Evolutionary conservation across 1,284 basidiomycete genomes (phyloP).

Genomic region (Exobasidium cylindrosporum): DNA sequence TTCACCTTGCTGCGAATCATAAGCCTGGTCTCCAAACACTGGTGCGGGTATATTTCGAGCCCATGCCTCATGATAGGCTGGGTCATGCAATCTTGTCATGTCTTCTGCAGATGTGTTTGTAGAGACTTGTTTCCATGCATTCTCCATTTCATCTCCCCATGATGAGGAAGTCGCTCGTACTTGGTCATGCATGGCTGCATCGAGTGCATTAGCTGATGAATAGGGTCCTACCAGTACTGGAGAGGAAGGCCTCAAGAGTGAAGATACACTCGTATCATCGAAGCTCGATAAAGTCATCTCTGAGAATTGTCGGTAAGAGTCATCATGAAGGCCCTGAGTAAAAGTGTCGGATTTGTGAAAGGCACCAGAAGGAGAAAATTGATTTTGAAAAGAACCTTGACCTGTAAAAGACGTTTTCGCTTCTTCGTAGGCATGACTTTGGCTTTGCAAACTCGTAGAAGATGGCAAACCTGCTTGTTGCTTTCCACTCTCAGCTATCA

Average conservation of each 20-base stretch:
- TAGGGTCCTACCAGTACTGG: conserved; percentile 1
- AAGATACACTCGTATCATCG: neutral
- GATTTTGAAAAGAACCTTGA: neutral
- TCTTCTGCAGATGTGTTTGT: neutral
- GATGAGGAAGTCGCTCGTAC: neutral
- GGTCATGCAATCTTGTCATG: neutral
- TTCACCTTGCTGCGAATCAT: conserved; percentile 2
- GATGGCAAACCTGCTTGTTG: neutral
- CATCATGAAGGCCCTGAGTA: neutral
- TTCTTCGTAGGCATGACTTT: neutral
- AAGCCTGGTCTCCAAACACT: neutral
- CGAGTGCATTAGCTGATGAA: neutral
- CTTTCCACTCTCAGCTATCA: neutral
- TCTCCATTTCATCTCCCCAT: neutral
- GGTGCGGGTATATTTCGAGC: neutral
- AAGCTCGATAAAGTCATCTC: neutral
- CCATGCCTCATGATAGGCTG: conserved; percentile 4
- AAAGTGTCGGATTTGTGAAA: neutral
- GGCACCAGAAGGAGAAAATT: neutral
- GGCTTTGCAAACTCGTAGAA: neutral
- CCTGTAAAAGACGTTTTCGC: neutral
- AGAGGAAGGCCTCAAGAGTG: neutral
- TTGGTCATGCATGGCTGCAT: neutral
- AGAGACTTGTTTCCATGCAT: neutral
- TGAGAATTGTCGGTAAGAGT: neutral